phyloP scores from a whole-genome alignment of 805 yeast genomes.

The Metschnikowia henanensis region DNA sequence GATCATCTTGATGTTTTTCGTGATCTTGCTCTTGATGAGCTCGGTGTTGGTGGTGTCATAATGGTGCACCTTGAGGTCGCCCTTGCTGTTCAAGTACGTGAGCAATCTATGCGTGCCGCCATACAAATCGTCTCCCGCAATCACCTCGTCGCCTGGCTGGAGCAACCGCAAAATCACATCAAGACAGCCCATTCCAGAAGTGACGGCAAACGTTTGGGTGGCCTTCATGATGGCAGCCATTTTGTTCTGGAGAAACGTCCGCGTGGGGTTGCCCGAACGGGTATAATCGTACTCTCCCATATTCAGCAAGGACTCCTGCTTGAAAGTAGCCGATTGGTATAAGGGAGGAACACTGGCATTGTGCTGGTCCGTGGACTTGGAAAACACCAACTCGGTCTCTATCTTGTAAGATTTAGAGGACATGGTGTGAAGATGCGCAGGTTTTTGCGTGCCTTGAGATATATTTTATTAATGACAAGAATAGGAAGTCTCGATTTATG shows the following conservation, averaged over 20 bases:
- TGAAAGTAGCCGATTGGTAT: slow-evolving; percentile 94
- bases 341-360: slow-evolving; percentile 84
- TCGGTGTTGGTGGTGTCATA: slow-evolving; percentile 78
- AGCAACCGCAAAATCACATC: slow-evolving; percentile 80
- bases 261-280: slow-evolving; percentile 91
- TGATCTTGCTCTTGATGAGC: slow-evolving; percentile 56
- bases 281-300: slow-evolving; percentile 79
- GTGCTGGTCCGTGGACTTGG: slow-evolving; percentile 64
- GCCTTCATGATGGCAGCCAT: slow-evolving; percentile 78
- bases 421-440: slow-evolving; percentile 9
- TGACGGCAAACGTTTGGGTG: slow-evolving; percentile 74
- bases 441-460: not conserved
- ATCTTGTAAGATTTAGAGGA: slow-evolving; percentile 44
- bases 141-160: slow-evolving; percentile 82
- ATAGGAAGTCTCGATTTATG: not conserved
- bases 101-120: slow-evolving; percentile 92
- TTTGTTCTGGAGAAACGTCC: slow-evolving; percentile 77
- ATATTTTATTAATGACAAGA: no score
- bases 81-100: slow-evolving; percentile 64
- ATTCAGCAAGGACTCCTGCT: slow-evolving; percentile 67
- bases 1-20: slow-evolving; percentile 65
- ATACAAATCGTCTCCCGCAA: slow-evolving; percentile 93
- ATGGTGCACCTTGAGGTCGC: slow-evolving; percentile 67
- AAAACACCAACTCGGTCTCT: slow-evolving; percentile 70
- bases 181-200: slow-evolving; percentile 91